phyloP scores from a whole-genome alignment of 2,329 filamentous ascomycete species.

The Hypoxylon sp. region DNA sequence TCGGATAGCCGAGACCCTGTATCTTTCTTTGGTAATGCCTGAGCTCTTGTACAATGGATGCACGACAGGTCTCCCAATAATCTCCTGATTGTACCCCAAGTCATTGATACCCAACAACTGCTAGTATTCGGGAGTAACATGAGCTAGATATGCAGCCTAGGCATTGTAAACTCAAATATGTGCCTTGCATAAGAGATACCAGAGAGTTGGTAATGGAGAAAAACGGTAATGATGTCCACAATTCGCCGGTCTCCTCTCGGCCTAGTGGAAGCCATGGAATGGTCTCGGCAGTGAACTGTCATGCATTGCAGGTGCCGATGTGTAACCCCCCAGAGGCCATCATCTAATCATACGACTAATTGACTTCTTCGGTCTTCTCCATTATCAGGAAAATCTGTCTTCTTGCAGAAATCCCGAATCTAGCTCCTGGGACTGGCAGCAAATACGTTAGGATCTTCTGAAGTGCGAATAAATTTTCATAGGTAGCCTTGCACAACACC shows the following conservation, averaged over 20 bases:
- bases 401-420: constrained; percentile 24
- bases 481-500: constrained; percentile 19
- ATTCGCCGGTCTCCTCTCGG: constrained; percentile 39
- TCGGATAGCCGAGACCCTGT: constrained; percentile 37
- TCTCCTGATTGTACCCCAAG: constrained; percentile 11
- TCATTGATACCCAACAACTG: constrained; percentile 29
- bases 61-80: constrained; percentile 31
- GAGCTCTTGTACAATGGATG: constrained; percentile 22
- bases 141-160: constrained; percentile 1
- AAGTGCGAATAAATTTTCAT: constrained; percentile 17
- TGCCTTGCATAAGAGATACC: constrained; percentile 18
- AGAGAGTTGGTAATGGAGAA: neutral
- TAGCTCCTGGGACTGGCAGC: neutral
- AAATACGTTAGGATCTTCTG: constrained; percentile 39
- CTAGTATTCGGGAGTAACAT: constrained; percentile 25
- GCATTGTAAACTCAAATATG: constrained; percentile 3
- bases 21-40: constrained; percentile 37
- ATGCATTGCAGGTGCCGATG: constrained; percentile 46
- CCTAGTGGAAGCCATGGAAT: constrained; percentile 13
- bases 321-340: constrained; percentile 46
- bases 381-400: constrained; percentile 14
- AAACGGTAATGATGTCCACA: constrained; percentile 2
- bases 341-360: constrained; percentile 50
- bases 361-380: constrained; percentile 39
- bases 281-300: constrained; percentile 43